These are phyloP conservation scores for Fraxinus floribunda DNA, from an alignment of 305 asterid genomes.

Conservation along the genomic window DNA sequence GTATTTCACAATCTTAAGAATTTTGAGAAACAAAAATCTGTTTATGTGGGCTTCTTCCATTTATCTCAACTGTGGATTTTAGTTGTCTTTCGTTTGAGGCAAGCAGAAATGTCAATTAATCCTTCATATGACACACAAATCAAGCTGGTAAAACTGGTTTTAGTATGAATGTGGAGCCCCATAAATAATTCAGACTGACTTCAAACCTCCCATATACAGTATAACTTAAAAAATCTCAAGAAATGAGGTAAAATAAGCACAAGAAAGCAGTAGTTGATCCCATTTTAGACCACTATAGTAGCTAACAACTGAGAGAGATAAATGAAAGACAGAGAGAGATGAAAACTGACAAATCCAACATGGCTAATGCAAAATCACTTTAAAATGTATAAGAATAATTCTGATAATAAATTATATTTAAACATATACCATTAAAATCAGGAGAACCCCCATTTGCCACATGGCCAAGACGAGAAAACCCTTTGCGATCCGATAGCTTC, in stretches of 20 bases:
- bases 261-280: neutral
- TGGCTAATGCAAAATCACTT: neutral
- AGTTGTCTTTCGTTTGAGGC: neutral
- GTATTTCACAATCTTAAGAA: constrained; percentile 7
- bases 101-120: neutral
- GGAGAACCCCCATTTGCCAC: constrained; percentile 72
- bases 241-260: neutral
- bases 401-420: constrained; percentile 11
- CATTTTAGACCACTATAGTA: neutral
- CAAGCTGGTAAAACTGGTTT: constrained; percentile 9
- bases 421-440: constrained; percentile 69
- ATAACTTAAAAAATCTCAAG: neutral
- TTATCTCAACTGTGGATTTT: neutral
- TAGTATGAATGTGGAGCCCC: neutral
- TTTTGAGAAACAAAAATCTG: constrained; percentile 1
- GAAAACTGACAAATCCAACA: neutral
- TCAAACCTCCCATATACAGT: neutral
- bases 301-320: neutral
- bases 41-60: neutral
- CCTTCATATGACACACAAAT: neutral
- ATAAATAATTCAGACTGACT: neutral
- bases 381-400: neutral
- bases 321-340: neutral
- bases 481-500: constrained; percentile 88
- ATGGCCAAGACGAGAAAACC: constrained; percentile 79